Percentiles rank a stretch among this genome's conserved stretches.
These are phyloP conservation scores for Alternaria viburni DNA, from an alignment of 2,329 filamentous ascomycete genomes.

Conservation along the genomic window DNA sequence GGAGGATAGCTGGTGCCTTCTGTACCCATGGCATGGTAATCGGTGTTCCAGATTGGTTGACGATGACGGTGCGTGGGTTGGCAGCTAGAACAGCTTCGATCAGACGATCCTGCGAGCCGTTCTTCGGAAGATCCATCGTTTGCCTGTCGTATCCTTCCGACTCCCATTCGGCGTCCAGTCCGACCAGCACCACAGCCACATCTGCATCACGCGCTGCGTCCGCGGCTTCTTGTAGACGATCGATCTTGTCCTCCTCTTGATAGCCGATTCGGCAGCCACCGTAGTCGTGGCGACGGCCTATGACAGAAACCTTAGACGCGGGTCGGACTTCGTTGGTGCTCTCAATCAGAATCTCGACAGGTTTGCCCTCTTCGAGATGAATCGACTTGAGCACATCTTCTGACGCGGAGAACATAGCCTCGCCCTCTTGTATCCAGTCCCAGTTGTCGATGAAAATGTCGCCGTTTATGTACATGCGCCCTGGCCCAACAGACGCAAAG, in stretches of 20 bases:
- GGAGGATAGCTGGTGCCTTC: constrained; percentile 69
- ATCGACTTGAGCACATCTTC: constrained; percentile 68
- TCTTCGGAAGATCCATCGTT: constrained; percentile 64
- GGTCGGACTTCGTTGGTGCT: constrained; percentile 72
- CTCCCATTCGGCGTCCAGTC: constrained; percentile 79
- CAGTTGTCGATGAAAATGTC: constrained; percentile 68
- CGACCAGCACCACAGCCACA: constrained; percentile 78
- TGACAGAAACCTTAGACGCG: constrained; percentile 62
- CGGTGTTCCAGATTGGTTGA: constrained; percentile 78
- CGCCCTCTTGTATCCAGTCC: constrained; percentile 72
- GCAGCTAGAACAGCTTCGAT: constrained; percentile 68
- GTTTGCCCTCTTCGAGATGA: constrained; percentile 64
- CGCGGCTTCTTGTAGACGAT: constrained; percentile 63
- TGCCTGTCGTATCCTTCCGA: constrained; percentile 72
- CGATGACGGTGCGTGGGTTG: constrained; percentile 72
- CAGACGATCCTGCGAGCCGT: constrained; percentile 66
- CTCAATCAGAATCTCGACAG: constrained; percentile 67
- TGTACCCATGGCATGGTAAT: constrained; percentile 74
- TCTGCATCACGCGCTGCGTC: constrained; percentile 72
- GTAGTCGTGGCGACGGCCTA: constrained; percentile 68
- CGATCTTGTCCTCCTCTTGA: constrained; percentile 70
- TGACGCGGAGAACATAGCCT: constrained; percentile 74
- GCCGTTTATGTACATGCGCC: constrained; percentile 66
- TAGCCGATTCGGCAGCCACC: constrained; percentile 76
- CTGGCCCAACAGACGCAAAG: constrained; percentile 71